Percentiles rank a stretch among this genome's conserved stretches.
These are phyloP conservation scores for Penicillium pancosmium DNA, from an alignment of 495 filamentous ascomycete genomes.

Conservation along the genomic window DNA sequence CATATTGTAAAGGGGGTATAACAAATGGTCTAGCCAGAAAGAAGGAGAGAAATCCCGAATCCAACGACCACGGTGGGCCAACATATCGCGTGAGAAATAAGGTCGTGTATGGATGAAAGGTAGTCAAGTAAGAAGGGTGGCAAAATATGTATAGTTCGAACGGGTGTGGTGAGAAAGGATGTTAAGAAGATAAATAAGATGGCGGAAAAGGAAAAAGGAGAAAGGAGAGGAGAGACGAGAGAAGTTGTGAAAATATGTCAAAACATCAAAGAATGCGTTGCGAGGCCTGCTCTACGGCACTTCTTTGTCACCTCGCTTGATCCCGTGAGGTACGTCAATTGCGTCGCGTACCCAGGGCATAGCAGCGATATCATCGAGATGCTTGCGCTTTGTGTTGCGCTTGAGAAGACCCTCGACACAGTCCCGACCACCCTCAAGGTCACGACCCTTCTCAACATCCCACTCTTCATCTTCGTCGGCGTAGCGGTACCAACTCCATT, in stretches of 20 bases:
- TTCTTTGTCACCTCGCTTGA: slow-evolving; percentile 69
- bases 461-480: slow-evolving; percentile 75
- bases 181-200: slow-evolving; percentile 10
- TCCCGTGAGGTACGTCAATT: slow-evolving; percentile 69
- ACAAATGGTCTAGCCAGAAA: slow-evolving; percentile 28
- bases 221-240: slow-evolving; percentile 5
- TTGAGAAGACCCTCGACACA: slow-evolving; percentile 83
- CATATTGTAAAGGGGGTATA: slow-evolving; percentile 25
- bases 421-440: slow-evolving; percentile 71
- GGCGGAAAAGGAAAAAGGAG: slow-evolving; percentile 10
- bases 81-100: slow-evolving; percentile 17
- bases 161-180: slow-evolving; percentile 4
- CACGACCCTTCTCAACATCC: slow-evolving; percentile 59
- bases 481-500: slow-evolving; percentile 91
- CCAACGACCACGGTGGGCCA: slow-evolving; percentile 10
- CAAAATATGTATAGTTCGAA: slow-evolving; percentile 1
- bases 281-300: slow-evolving; percentile 51
- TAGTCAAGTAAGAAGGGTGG: neutral
- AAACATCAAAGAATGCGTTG: slow-evolving; percentile 9
- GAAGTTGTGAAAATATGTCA: slow-evolving; percentile 10
- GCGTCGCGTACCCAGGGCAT: slow-evolving; percentile 76
- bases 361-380: slow-evolving; percentile 67
- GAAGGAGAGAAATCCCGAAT: slow-evolving; percentile 13
- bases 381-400: slow-evolving; percentile 74
- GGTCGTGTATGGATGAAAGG: neutral